Evolutionary conservation across 2,329 filamentous ascomycete species (phyloP).

Genomic region (Stylonectria norvegica): DNA sequence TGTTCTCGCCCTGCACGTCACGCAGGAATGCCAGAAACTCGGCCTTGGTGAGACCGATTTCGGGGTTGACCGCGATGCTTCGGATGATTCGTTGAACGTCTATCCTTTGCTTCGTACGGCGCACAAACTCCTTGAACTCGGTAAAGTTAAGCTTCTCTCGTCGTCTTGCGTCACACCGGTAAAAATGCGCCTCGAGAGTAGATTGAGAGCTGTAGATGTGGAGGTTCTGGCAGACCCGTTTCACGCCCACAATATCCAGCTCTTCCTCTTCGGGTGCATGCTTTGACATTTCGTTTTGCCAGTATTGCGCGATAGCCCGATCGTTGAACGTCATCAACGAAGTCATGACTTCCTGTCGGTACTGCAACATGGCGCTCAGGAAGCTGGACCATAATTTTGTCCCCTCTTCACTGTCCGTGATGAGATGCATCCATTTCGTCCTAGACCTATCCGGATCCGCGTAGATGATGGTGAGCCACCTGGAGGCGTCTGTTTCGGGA

Average conservation of each 20-base stretch:
- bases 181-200: slow-evolving; percentile 71
- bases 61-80: slow-evolving; percentile 53
- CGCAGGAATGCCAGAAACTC: slow-evolving; percentile 77
- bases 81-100: slow-evolving; percentile 76
- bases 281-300: slow-evolving; percentile 78
- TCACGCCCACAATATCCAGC: slow-evolving; percentile 74
- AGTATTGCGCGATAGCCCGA: slow-evolving; percentile 77
- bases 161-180: slow-evolving; percentile 62
- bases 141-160: slow-evolving; percentile 68
- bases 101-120: slow-evolving; percentile 75
- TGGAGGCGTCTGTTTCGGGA: slow-evolving; percentile 58
- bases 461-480: slow-evolving; percentile 91
- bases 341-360: slow-evolving; percentile 86
- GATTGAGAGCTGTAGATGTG: slow-evolving; percentile 86
- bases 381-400: slow-evolving; percentile 80
- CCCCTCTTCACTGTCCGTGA: slow-evolving; percentile 69
- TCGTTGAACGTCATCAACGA: slow-evolving; percentile 83
- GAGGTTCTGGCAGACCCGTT: slow-evolving; percentile 79
- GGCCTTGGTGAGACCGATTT: slow-evolving; percentile 62
- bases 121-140: slow-evolving; percentile 82
- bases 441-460: slow-evolving; percentile 74
- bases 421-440: slow-evolving; percentile 82
- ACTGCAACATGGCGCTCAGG: slow-evolving; percentile 77
- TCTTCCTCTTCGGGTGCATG: slow-evolving; percentile 59
- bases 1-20: slow-evolving; percentile 70